phyloP scores from a whole-genome alignment of 805 yeast genomes.

The Wickerhamiella slavikovae region DNA sequence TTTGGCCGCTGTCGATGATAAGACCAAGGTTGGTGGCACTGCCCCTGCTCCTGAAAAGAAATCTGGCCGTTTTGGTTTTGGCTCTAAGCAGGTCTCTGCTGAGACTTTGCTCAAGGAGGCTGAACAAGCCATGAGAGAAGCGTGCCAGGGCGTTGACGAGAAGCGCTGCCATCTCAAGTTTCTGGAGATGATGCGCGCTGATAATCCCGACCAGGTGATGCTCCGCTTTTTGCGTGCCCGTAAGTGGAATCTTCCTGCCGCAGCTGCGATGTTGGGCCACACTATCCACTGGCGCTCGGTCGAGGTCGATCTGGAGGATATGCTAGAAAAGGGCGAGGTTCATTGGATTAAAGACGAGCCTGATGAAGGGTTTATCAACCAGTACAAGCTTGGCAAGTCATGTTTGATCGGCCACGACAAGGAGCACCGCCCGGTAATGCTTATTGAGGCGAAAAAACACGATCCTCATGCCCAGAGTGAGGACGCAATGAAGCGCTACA shows the following conservation, averaged over 20 bases:
- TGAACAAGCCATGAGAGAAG: constrained; percentile 22
- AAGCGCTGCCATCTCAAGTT: constrained; percentile 21
- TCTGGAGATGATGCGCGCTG: constrained; percentile 39
- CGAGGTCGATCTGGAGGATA: constrained; percentile 37
- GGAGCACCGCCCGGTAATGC: constrained; percentile 57
- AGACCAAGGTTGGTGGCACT: constrained; percentile 11
- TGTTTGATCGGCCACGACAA: constrained; percentile 55
- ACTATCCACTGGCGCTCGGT: constrained; percentile 58
- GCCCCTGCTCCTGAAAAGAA: constrained; percentile 11
- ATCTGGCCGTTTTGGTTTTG: constrained; percentile 14
- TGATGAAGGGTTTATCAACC: constrained; percentile 26
- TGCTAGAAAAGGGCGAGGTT: constrained; percentile 55
- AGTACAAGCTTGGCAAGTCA: constrained; percentile 49
- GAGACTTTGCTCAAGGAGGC: constrained; percentile 9
- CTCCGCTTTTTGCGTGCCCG: constrained; percentile 71
- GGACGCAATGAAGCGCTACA: constrained; percentile 54
- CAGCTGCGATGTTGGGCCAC: constrained; percentile 48
- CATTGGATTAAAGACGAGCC: constrained; percentile 26
- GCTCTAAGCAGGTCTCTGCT: constrained; percentile 7
- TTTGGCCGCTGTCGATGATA: constrained; percentile 13
- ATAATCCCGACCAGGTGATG: constrained; percentile 59
- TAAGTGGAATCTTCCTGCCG: constrained; percentile 56
- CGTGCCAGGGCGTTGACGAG: constrained; percentile 25
- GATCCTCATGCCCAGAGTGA: constrained; percentile 43
- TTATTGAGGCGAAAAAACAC: constrained; percentile 64